Evolutionary conservation across 371 early-diverging fungal species (phyloP), one percentile per base, ranked within the genome.

Genomic region (Basidiobolus meristosporus): DNA sequence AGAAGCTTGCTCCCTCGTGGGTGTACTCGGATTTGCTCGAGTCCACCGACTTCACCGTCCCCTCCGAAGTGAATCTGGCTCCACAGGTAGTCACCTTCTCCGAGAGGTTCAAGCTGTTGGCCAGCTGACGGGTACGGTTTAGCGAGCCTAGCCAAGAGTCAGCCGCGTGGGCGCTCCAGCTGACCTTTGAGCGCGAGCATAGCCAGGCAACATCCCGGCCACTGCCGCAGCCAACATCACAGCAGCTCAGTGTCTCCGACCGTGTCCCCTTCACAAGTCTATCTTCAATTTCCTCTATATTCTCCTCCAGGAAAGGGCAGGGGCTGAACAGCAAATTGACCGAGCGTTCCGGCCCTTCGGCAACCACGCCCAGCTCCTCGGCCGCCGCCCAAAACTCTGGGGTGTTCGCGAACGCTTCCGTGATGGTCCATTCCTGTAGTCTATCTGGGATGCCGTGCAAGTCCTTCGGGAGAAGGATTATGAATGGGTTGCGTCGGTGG

Each of bases 171-270:
- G 45, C 58, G n/a, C 31, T 32, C 65, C 65, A 63, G 10, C 38
- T 20, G 15, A 40, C 19, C 11, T 7, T n/a, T 11, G 14, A 18
- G n/a, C 51, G 49, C 2, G 53, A 30, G 19, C 58, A 37, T 2
- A 65, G 26, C 59, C 59, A 65, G 0, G 50, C 51, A 1, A 48
- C 31, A 45, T 65, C 65, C 6, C 65, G 46, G 9, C 65, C 65
- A 10, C 59, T 54, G 23, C 65, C 65, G 39, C 62, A 65, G 0
- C 62, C 65, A 31, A 65, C 38, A 40, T 65, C 65, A 3, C 61
- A 44, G 33, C 59, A 60, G 20, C 38, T 16, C 14, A 33, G 41
- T 5, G 42, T 33, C 36, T 19, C 11, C 11, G 36, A 15, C 7
- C 18, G 3, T 26, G 5, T 26, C 3, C 26, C 3, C 11, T 36